Percentiles rank a stretch among this genome's conserved stretches.
phyloP scores from a whole-genome alignment of 352 stramenopile species.

The Poterioochromonas sp. region DNA sequence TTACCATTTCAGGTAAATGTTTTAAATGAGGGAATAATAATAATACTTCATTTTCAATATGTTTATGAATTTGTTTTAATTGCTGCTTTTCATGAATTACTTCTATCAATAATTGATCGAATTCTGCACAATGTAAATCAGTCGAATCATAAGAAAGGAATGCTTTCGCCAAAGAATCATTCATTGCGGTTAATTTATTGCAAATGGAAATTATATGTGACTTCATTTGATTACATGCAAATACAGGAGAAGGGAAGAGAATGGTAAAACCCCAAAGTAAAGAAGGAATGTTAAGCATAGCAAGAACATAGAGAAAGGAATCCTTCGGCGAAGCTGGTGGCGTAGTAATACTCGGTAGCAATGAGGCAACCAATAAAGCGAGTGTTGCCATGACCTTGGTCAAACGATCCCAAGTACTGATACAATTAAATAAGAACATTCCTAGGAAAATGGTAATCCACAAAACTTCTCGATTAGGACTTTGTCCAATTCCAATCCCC shows the following conservation, averaged over 20 bases:
- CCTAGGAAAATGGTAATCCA: neutral
- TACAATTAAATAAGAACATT: neutral
- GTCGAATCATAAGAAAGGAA: neutral
- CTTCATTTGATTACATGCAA: neutral
- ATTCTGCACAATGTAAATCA: conserved; percentile 1
- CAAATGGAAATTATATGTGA: neutral
- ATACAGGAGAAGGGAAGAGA: neutral
- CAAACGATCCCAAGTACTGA: neutral
- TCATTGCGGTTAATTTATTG: neutral
- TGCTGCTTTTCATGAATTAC: neutral
- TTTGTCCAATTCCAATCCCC: neutral
- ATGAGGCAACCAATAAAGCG: neutral
- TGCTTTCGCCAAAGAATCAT: neutral
- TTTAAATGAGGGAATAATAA: neutral
- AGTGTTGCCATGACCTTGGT: neutral
- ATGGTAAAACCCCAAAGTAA: neutral
- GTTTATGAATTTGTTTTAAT: neutral
- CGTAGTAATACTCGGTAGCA: neutral
- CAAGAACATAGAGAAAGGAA: neutral
- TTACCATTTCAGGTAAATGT: neutral
- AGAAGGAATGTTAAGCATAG: neutral
- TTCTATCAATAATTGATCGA: conserved; percentile 4
- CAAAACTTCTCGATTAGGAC: neutral
- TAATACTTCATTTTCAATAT: conserved; percentile 6
- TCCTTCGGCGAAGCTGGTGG: neutral